phyloP scores from a whole-genome alignment of 106 monocot genomes.

The Dendrobium officinale region DNA sequence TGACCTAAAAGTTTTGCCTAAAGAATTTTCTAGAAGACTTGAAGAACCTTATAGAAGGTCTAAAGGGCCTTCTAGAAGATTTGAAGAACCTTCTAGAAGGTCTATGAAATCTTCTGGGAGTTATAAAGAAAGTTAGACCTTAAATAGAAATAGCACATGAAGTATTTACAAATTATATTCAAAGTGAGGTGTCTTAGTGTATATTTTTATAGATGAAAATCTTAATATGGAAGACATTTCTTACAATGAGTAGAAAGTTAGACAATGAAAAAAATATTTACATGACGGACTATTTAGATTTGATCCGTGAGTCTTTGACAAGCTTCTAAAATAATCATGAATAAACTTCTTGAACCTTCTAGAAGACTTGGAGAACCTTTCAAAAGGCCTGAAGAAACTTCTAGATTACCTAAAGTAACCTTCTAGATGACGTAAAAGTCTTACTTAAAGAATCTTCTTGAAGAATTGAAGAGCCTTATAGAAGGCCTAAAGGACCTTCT shows the following conservation, averaged over 20 bases:
- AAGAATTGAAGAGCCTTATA: not conserved
- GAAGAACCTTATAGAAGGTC: not conserved
- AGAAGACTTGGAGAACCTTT: not conserved
- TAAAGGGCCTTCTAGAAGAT: not conserved
- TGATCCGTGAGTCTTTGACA: not conserved
- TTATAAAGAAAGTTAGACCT: not conserved
- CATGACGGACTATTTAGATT: not conserved
- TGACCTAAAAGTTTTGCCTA: not conserved
- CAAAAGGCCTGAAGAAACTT: not conserved
- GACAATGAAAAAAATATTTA: too few species aligned
- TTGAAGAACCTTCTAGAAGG: not conserved
- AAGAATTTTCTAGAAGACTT: not conserved
- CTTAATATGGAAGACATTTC: too few species aligned
- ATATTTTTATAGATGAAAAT: too few species aligned
- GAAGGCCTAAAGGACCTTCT: not conserved
- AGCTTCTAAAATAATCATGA: not conserved
- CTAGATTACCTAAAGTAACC: not conserved
- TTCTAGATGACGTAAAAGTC: not conserved
- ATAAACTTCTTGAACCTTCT: not conserved
- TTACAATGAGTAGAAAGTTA: too few species aligned
- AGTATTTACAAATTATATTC: too few species aligned
- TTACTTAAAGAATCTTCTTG: not conserved
- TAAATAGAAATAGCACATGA: too few species aligned
- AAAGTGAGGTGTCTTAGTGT: too few species aligned
- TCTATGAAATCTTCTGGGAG: not conserved